Evolutionary conservation across 2,329 filamentous ascomycete species (phyloP), one percentile per base, ranked within the genome.

Genomic region (Pseudogymnoascus sp.): DNA sequence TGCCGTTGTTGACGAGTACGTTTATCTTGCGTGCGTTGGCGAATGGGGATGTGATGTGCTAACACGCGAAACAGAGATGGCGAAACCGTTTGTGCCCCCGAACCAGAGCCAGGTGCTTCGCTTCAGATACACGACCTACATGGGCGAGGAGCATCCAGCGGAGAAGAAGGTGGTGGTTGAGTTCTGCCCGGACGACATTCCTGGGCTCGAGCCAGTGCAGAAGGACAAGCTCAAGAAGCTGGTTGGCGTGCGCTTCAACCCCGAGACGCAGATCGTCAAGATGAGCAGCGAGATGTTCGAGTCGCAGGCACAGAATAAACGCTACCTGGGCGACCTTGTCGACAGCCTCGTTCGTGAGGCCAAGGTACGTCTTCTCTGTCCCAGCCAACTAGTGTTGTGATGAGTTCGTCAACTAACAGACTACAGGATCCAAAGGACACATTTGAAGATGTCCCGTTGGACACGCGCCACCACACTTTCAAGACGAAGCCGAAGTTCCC

Each of bases 81-180:
- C 90, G 62, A 90, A 90, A 75, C 88, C 90, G 15, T 97, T 96
- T 74, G 77, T 81, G 64, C 84, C 86, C 2, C 91, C 93, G 1
- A 81, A 83, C 12, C 74, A 80, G 31, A 75, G 85, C 51, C 81
- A 90, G 69, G 85, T 91, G 51, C 84, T 99, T 63, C 89, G 93
- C 70, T 99, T 97, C 85, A 88, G 94, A 70, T 97, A 96, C 80
- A 99, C 94, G 13, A 92, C 89, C 38, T 97, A 97, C 78, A 88
- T 99, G 83, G 93, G 93, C 70, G 94, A 97, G 77, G 80, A 84
- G 62, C 95, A 99, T 77, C 93, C 94, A 0, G 91, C 93, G 2
- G 86, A 92, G 76, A 87, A 86, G 73, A 99, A 99, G 80, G 92
- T 99, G 17, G 92, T 97, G 10, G 86, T 97, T 62, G 90, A 97